Base-by-base conservation (phyloP, 495 filamentous ascomycete species). In the Xylaria castorea region DNA sequence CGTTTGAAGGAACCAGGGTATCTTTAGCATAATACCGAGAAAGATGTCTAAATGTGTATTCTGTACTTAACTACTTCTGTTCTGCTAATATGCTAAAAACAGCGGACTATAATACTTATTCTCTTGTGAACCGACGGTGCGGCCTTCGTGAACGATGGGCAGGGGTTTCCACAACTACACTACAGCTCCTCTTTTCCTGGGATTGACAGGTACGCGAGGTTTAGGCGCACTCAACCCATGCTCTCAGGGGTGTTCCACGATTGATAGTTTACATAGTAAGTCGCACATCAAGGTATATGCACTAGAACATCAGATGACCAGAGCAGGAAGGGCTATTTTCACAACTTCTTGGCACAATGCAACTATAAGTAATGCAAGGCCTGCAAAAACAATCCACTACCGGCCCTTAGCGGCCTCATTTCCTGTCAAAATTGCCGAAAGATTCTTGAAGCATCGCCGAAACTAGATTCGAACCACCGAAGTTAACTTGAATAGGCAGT, bases 401-500 rank as follows among this genome's bases (percentile, higher is more conserved):
- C 11, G 51, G 22, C 51, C 48, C 48, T 8, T 51, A 25, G n/a
- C 48, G 48, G 48, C 48, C 6, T 22, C 48, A 11, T 51, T 11
- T 51, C 48, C 7, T 51, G n/a, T 9, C 0, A 51, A n/a, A 51
- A 25, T 51, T 51, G n/a, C 48, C 48, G 48, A 51, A 22, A 22
- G 5, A 51, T 25, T 30, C 22, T 55, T 30, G 12, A 55, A 16
- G 9, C 51, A 25, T 27, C 51, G 51, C 51, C 51, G 51, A 55
- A 55, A 14, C 48, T 22, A 51, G 48, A 22, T 22, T 25, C 48
- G n/a, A 51, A 22, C 25, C 9, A 55, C 51, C 51, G 51, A 55
- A 55, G 51, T 55, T 55, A 55, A 55, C 51, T 55, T 55, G 51
- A 55, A 55, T 55, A 55, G 51, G 51, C 51, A 55, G 51, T 30